Evolutionary conservation across 2,329 filamentous ascomycete genomes (phyloP).

Genomic region (Aspergillus chevalieri): DNA sequence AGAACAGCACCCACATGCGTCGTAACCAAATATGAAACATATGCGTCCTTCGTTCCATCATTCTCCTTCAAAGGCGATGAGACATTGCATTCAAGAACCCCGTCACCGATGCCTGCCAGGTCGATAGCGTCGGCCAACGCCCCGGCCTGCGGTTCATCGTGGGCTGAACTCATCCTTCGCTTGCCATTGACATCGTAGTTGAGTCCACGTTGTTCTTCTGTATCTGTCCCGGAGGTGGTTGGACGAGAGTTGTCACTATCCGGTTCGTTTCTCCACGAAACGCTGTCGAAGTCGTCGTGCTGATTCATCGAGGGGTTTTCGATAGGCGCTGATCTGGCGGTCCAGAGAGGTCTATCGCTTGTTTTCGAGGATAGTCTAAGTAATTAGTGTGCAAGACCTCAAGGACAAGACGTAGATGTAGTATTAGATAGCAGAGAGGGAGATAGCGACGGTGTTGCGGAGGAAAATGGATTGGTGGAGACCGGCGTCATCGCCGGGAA

Average conservation of each 20-base stretch:
- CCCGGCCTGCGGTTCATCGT: constrained; percentile 44
- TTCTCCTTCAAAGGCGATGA: constrained; percentile 86
- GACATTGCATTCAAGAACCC: constrained; percentile 77
- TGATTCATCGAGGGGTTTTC: constrained; percentile 36
- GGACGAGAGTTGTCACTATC: constrained; percentile 43
- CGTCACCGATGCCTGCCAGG: constrained; percentile 60
- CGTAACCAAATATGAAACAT: constrained; percentile 90
- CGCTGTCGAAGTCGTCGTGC: constrained; percentile 70
- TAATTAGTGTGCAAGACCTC: no score
- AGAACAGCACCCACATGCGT: constrained; percentile 61
- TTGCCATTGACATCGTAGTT: constrained; percentile 43
- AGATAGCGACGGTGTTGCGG: neutral
- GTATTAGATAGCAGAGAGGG: neutral
- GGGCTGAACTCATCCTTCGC: constrained; percentile 41
- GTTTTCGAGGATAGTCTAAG: neutral
- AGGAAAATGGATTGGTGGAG: neutral
- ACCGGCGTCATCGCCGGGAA: neutral
- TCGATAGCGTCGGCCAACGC: constrained; percentile 51
- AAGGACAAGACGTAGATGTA: neutral
- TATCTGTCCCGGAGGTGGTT: constrained; percentile 37
- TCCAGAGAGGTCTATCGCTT: neutral
- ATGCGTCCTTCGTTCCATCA: constrained; percentile 92
- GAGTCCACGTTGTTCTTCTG: constrained; percentile 27
- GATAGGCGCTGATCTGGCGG: neutral
- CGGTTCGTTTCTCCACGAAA: constrained; percentile 66